A percentile compares a stretch with the other conserved stretches of the same genome.
These are phyloP conservation scores for Metarhizium album DNA, from an alignment of 2,329 filamentous ascomycete genomes.

Conservation along the genomic window DNA sequence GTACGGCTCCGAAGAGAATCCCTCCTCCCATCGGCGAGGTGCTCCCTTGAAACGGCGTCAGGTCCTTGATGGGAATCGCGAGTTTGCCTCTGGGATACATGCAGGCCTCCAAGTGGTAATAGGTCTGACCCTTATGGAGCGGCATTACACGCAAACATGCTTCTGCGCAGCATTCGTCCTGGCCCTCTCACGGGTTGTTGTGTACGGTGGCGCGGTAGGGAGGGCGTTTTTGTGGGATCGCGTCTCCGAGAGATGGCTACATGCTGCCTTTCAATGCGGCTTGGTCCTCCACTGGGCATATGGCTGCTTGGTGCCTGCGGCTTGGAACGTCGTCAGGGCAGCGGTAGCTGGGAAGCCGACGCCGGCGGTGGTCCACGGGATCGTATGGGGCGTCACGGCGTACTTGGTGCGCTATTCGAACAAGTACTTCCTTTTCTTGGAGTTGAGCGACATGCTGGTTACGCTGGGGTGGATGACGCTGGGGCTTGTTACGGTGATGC, in stretches of 20 bases:
- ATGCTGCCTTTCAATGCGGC: constrained; percentile 11
- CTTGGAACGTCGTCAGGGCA: neutral
- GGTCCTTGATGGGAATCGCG: neutral
- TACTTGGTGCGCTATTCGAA: constrained; percentile 23
- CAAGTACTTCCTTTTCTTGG: constrained; percentile 26
- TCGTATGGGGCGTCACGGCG: constrained; percentile 10
- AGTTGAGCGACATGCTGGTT: constrained; percentile 24
- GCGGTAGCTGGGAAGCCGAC: constrained; percentile 2
- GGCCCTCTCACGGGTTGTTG: constrained; percentile 13
- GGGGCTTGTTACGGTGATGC: constrained; percentile 7
- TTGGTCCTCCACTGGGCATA: constrained; percentile 10
- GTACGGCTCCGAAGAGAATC: neutral
- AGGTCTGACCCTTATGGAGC: constrained; percentile 18
- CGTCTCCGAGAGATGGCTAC: constrained; percentile 5
- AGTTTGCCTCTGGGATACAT: neutral
- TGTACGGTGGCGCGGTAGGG: constrained; percentile 7
- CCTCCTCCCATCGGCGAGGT: no score
- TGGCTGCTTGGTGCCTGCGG: neutral
- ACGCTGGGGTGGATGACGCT: constrained; percentile 17
- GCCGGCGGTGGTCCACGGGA: constrained; percentile 6
- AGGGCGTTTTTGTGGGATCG: constrained; percentile 6
- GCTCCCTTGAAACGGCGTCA: no score
- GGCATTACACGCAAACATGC: constrained; percentile 17
- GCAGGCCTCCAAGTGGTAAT: constrained; percentile 15
- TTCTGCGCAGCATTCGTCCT: constrained; percentile 17